Evolutionary conservation across 2,329 filamentous ascomycete genomes (phyloP), one percentile per base, ranked within the genome.

Genomic region (Calonectria hawksworthii): DNA sequence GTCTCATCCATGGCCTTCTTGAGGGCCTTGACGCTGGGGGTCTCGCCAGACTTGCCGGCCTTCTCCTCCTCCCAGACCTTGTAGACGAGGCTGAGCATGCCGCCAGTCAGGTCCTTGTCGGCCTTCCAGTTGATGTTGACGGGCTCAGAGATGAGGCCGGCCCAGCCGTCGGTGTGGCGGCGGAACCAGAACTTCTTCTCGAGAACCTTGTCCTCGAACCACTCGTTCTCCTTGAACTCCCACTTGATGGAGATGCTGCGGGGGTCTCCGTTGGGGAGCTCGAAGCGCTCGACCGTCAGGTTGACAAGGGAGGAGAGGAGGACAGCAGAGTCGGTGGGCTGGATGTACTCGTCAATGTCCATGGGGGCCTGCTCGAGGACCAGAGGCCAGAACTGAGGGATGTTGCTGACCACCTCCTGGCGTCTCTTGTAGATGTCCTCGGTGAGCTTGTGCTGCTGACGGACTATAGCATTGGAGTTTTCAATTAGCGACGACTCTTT

Each of bases 181-280:
- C 96, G 93, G 89, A 93, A 95, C 91, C 93, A 96, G 87, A 99
- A 98, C 83, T 94, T 95, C 93, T 99, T 99, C 87, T 96, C 94
- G 64, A 99, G 87, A 69, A 93, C 90, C 70, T 87, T 89, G 87
- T 98, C 90, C 83, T 93, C 90, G 81, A 99, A 98, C 87, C 93
- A 93, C 65, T 95, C 92, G 86, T 99, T 99, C 76, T 93, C 90
- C 74, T 86, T 87, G 86, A 98, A 98, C 81, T 94, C 93, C 82
- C 97, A 95, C 76, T 88, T 92, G 88, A 98, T 91, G 75, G 90
- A 88, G 80, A 99, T 85, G 86, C 93, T 96, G 84, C 96, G 93
- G 28, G 96, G 96, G 82, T 97, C 94, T 82, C 94, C 95, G 75
- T 87, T 82, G 76, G 92, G 90, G 64, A 98, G 89, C 87, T 98